These are phyloP conservation scores for Papilionanthe hybrid DNA, from an alignment of 116 monocot genomes.

Conservation along the genomic window DNA sequence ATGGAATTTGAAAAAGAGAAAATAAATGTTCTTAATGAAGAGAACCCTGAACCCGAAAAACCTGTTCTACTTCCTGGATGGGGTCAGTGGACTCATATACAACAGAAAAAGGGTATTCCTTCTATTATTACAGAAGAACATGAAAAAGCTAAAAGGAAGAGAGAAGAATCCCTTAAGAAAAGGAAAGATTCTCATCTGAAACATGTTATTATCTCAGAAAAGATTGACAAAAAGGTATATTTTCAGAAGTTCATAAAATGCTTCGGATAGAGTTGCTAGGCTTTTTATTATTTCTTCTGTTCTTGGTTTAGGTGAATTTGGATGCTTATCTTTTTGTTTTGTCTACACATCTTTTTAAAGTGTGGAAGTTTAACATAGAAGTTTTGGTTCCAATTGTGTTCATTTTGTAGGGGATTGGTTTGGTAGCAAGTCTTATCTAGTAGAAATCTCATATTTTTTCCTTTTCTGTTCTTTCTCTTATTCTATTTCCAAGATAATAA, in stretches of 20 bases:
- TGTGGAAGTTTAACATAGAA: background rate
- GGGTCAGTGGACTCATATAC: constrained; percentile 92
- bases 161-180: constrained; percentile 73
- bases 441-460: background rate
- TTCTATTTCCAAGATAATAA: background rate
- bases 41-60: constrained; percentile 93
- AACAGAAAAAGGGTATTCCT: constrained; percentile 79
- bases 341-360: background rate
- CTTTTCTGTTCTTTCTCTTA: background rate
- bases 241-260: background rate
- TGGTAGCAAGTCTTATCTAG: background rate
- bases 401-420: background rate
- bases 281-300: background rate
- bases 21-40: constrained; percentile 64
- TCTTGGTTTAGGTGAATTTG: background rate
- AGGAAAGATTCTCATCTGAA: constrained; percentile 94
- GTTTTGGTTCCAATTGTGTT: background rate
- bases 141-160: constrained; percentile 71
- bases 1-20: constrained; percentile 87
- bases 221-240: constrained; percentile 72
- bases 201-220: constrained; percentile 91
- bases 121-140: constrained; percentile 84
- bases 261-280: background rate
- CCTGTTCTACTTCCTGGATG: constrained; percentile 86
- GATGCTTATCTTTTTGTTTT: background rate